Evolutionary conservation across 148 eudicot genomes (phyloP).

Genomic region (Fallopia convolvulus): DNA sequence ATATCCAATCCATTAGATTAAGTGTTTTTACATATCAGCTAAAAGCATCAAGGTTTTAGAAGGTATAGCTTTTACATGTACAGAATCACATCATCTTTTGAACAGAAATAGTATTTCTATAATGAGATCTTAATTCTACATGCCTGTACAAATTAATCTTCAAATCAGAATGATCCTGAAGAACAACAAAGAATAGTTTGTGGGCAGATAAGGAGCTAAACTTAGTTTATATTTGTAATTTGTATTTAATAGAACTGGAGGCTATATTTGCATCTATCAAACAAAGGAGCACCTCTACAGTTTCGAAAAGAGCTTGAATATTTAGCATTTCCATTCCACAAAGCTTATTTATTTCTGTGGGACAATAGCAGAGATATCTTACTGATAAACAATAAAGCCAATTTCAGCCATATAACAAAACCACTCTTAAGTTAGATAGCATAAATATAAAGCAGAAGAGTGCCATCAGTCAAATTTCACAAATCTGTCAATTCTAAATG

Average conservation of each 20-base stretch:
- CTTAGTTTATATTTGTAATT: too few species aligned
- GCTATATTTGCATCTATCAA: neutral
- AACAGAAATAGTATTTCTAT: neutral
- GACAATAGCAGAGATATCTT: neutral
- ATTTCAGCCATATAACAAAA: neutral
- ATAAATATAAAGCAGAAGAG: neutral
- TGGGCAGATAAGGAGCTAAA: neutral
- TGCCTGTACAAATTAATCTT: neutral
- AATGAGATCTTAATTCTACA: neutral
- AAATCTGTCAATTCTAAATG: neutral
- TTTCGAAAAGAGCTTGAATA: neutral
- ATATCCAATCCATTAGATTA: neutral
- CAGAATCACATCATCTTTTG: neutral
- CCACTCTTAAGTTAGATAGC: neutral
- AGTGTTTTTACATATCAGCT: neutral
- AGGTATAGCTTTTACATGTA: neutral
- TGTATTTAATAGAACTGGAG: neutral
- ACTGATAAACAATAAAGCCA: neutral
- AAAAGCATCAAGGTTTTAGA: neutral
- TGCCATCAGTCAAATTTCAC: neutral
- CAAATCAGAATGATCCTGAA: neutral
- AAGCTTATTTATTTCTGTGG: neutral
- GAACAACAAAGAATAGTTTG: too few species aligned
- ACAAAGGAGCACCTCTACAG: neutral
- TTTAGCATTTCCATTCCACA: neutral